A percentile compares a stretch with the other conserved stretches of the same genome.
Evolutionary conservation across 331 rosid species (phyloP).

Genomic region (Ulmus americana): DNA sequence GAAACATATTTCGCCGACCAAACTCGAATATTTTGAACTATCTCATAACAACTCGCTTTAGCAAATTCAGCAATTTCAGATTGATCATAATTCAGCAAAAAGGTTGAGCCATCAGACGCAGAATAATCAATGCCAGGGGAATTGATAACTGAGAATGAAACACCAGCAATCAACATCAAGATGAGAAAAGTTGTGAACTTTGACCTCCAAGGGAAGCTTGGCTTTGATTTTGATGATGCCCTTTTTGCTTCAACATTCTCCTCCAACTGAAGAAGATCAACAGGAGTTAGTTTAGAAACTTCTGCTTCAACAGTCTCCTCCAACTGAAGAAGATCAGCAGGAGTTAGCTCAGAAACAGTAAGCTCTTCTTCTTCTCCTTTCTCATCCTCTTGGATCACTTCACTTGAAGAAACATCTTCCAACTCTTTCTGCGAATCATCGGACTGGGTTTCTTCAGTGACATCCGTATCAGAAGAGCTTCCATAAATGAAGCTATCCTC

Average conservation of each 20-base stretch:
- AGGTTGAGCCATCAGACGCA: constrained; percentile 25
- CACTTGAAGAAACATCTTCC: constrained; percentile 48
- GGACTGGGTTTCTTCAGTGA: constrained; percentile 46
- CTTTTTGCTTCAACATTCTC: constrained; percentile 26
- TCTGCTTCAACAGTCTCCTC: neutral
- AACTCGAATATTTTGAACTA: constrained; percentile 26
- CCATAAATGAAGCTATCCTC: constrained; percentile 46
- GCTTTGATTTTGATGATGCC: constrained; percentile 18
- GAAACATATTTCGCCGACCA: constrained; percentile 27
- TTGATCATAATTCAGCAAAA: constrained; percentile 18
- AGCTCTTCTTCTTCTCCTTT: constrained; percentile 2
- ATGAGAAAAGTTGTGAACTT: constrained; percentile 42
- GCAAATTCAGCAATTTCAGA: constrained; percentile 34
- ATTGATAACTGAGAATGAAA: constrained; percentile 33
- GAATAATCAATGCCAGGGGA: constrained; percentile 30
- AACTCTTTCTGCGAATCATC: constrained; percentile 41
- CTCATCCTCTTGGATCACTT: neutral
- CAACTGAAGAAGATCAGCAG: neutral
- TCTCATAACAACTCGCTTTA: constrained; percentile 33
- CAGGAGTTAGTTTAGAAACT: constrained; percentile 29
- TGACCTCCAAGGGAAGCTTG: constrained; percentile 27
- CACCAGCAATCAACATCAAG: constrained; percentile 35
- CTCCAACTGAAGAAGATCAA: constrained; percentile 4
- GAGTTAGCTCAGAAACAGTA: constrained; percentile 28
- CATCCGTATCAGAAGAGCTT: constrained; percentile 53